Evolutionary conservation across 2,329 filamentous ascomycete genomes (phyloP).

Genomic region (Simplicillium aogashimaense): DNA sequence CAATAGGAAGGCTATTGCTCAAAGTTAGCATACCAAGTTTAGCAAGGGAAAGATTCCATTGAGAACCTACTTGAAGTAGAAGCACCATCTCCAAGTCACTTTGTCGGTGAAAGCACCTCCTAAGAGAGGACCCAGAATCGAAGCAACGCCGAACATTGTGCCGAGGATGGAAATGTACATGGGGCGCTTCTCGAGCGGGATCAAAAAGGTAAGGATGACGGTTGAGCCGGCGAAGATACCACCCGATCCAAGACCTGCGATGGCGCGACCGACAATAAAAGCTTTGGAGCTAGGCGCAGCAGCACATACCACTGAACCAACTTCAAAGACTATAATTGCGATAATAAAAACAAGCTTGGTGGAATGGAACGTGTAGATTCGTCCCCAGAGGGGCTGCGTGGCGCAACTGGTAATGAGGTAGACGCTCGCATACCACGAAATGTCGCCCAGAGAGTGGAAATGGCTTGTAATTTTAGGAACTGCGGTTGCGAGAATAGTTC

Average conservation of each 20-base stretch:
- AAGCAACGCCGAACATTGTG: conserved; percentile 45
- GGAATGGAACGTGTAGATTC: conserved; percentile 42
- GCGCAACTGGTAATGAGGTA: conserved; percentile 84
- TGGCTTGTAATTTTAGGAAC: conserved; percentile 73
- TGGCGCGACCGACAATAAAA: conserved; percentile 40
- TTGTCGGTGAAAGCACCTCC: conserved; percentile 39
- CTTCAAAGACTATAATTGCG: conserved; percentile 30
- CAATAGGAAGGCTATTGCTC: conserved; percentile 29
- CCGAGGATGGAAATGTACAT: conserved; percentile 20
- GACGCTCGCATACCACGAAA: conserved; percentile 81
- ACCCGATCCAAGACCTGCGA: conserved; percentile 39
- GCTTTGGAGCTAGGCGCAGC: conserved; percentile 33
- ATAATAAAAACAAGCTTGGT: conserved; percentile 34
- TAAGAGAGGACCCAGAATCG: conserved; percentile 36
- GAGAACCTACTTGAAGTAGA: conserved; percentile 18
- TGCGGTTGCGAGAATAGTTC: conserved; percentile 74
- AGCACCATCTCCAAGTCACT: conserved; percentile 42
- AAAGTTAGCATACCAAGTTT: not conserved
- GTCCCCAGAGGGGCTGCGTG: conserved; percentile 73
- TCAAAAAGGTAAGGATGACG: conserved; percentile 29
- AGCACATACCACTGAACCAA: conserved; percentile 31
- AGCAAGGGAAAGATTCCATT: not conserved
- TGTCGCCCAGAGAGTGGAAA: conserved; percentile 68
- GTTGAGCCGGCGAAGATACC: conserved; percentile 39
- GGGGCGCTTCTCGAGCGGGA: conserved; percentile 43